Base-by-base conservation (phyloP, 768 basidiomycete species). In the Tubosaeta sp. region DNA sequence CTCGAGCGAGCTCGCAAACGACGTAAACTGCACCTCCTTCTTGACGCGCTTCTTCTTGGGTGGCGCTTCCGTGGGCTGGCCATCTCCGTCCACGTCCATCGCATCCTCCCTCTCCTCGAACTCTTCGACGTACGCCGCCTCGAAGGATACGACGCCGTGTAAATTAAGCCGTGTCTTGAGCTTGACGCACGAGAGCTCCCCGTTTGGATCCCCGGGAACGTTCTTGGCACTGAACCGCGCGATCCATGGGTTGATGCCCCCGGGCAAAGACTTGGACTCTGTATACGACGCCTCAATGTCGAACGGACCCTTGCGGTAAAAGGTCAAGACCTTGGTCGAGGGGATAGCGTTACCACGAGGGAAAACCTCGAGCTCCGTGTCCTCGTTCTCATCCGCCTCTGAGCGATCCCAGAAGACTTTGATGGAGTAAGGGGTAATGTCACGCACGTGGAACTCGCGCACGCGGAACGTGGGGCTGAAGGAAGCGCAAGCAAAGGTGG, bases 401-500 rank as follows among this genome's bases (percentile, higher is more conserved):
- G 82, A 75, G 25, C 80, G 75, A 14, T 84, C 81, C 96, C 96
- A 98, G 43, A 82, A 80, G 51, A 95, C 84, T 70, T 87, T 94
- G 81, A 98, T 83, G 14, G 93, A 84, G 76, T 90, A 96, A 40
- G 82, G 77, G 49, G 85, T 79, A 71, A 90, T 83, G 69, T 99
- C 96, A 67, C 84, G 81, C 53, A 93, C 75, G 63, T 82, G 76
- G 78, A 99, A 99, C 55, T 98, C 94, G 58, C 94, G 88, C 30
- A 98, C 95, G 57, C 92, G 89, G 89, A 98, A 99, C 46, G 94
- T 86, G 60, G 96, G 96, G 29, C 94, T 96, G 58, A 96, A 86
- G 77, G 92, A 92, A 25, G 96, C 95, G 66, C 95, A 97, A 32
- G 93, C 84, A 69, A 99, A 96, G 49, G 96, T 97, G 45, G 94